These are phyloP conservation scores for Asterionellopsis glacialis DNA, from an alignment of 108 stramenopile genomes.

Conservation along the genomic window DNA sequence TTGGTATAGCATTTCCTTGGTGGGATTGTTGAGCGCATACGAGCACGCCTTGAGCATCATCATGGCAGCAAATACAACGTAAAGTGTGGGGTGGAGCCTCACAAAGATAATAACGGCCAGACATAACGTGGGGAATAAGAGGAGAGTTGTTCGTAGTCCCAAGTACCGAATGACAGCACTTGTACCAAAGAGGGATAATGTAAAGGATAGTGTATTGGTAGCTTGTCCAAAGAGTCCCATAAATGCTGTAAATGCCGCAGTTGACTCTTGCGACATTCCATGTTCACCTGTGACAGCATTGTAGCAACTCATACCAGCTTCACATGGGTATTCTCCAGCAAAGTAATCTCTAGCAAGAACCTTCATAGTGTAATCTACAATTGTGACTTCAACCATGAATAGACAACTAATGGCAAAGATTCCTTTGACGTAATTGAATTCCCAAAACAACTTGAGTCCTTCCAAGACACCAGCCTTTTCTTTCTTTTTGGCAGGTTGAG, in stretches of 20 bases:
- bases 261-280: constrained; percentile 70
- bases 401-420: constrained; percentile 96
- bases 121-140: constrained; percentile 91
- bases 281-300: constrained; percentile 51
- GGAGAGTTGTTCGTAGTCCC: constrained; percentile 83
- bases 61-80: constrained; percentile 94
- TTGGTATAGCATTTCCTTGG: constrained; percentile 97
- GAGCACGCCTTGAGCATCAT: constrained; percentile 94
- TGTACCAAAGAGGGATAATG: constrained; percentile 91
- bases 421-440: constrained; percentile 95
- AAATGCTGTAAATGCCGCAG: constrained; percentile 86
- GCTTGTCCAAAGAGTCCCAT: constrained; percentile 97
- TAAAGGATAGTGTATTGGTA: constrained; percentile 90
- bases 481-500: constrained; percentile 32
- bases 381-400: constrained; percentile 98
- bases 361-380: constrained; percentile 97
- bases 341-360: constrained; percentile 88
- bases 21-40: constrained; percentile 96
- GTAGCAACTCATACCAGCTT: constrained; percentile 68
- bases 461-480: constrained; percentile 87
- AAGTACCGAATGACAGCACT: constrained; percentile 92
- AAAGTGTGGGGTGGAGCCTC: constrained; percentile 74
- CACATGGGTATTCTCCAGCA: constrained; percentile 79
- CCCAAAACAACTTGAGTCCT: constrained; percentile 85
- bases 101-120: constrained; percentile 80